Conservation (phyloP, 208 protist species). For the Herpetomonas samuelpessoai region DNA sequence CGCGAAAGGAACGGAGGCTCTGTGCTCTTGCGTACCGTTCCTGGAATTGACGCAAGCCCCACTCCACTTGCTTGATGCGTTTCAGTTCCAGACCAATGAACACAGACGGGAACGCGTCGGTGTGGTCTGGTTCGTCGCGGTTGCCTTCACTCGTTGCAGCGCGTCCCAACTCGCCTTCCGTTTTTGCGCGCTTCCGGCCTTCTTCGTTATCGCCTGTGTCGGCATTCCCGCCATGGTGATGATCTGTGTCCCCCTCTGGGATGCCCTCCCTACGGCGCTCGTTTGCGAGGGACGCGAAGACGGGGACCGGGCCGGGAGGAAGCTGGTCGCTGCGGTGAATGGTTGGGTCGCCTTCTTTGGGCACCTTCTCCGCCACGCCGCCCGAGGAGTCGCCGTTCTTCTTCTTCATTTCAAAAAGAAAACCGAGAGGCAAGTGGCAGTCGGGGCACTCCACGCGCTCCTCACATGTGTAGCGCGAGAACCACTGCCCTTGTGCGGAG, state of each 20-base stretch:
- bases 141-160: background rate
- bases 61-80: slow-evolving; percentile 58
- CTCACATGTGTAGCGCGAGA: slow-evolving; percentile 45
- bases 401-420: slow-evolving; percentile 41
- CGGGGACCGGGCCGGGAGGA: background rate
- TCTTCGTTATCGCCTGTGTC: slow-evolving; percentile 23
- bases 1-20: slow-evolving; percentile 56
- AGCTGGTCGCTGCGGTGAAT: background rate
- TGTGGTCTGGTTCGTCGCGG: background rate
- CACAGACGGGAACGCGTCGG: slow-evolving; percentile 15
- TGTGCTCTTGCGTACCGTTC: slow-evolving; percentile 58
- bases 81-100: slow-evolving; percentile 84
- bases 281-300: background rate
- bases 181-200: slow-evolving; percentile 10
- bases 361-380: slow-evolving; percentile 14
- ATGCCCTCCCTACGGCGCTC: background rate
- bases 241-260: background rate
- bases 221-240: background rate
- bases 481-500: slow-evolving; percentile 61
- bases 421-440: slow-evolving; percentile 73
- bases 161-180: background rate
- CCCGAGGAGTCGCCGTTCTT: slow-evolving; percentile 10
- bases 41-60: slow-evolving; percentile 62
- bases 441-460: slow-evolving; percentile 69
- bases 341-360: no score